A percentile compares a stretch with the other conserved stretches of the same genome.
Evolutionary conservation across 1,284 basidiomycete species (phyloP).

Genomic region (Neolentinus lepideus): DNA sequence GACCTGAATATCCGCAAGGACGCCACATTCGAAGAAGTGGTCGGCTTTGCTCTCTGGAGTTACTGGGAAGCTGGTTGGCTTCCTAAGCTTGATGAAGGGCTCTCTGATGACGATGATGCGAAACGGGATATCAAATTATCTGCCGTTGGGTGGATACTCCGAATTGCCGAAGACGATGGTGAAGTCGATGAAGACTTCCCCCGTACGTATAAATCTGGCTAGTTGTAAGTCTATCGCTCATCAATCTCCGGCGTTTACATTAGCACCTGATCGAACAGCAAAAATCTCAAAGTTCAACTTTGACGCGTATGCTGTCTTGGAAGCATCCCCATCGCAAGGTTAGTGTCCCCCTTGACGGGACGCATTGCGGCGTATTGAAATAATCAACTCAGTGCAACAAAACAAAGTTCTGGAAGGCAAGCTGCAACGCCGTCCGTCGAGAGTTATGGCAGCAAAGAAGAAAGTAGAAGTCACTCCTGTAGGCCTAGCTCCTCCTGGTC

Average conservation of each 20-base stretch:
- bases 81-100: conserved; percentile 68
- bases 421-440: conserved; percentile 71
- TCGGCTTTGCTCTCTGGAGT: conserved; percentile 86
- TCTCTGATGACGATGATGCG: conserved; percentile 52
- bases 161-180: conserved; percentile 95
- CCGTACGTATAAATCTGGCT: conserved; percentile 39
- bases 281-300: conserved; percentile 88
- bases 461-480: conserved; percentile 29
- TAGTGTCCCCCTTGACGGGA: conserved; percentile 15
- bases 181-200: conserved; percentile 99
- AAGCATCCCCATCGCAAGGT: conserved; percentile 75
- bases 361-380: background rate
- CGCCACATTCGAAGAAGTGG: conserved; percentile 91
- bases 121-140: conserved; percentile 55
- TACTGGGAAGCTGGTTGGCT: conserved; percentile 88
- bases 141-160: conserved; percentile 88
- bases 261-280: conserved; percentile 87
- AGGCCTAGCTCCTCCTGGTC: conserved; percentile 22
- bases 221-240: conserved; percentile 2
- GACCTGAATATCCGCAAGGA: conserved; percentile 76
- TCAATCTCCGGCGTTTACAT: conserved; percentile 6
- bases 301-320: conserved; percentile 84
- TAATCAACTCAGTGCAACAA: conserved; percentile 60
- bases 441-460: conserved; percentile 57
- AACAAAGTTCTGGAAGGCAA: conserved; percentile 73